Base-by-base conservation (phyloP, 2,329 filamentous ascomycete species). In the Dactylonectria macrodidyma region DNA sequence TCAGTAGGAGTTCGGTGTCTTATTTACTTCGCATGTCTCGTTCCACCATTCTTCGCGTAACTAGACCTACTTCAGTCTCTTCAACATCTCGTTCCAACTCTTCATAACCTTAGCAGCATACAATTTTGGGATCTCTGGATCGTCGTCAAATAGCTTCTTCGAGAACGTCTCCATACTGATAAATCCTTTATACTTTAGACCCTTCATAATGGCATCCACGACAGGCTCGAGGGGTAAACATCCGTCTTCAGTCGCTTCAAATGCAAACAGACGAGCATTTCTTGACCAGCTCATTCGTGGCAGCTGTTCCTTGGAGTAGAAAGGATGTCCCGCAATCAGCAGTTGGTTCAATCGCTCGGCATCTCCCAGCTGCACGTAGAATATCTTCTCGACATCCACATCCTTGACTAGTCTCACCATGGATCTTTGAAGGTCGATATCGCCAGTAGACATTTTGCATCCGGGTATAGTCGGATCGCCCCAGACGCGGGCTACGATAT, bases 331-430 rank as follows among this genome's bases (percentile, higher is more conserved):
- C 3, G 84, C 87, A 78, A 65, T 36, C 6, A 94, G 78, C 0
- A 92, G 91, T 19, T 80, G 73, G 0, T 78, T 75, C 10, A 94
- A 82, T 5, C 86, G 82, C 77, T 93, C 91, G 1, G 89, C 92
- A 75, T 95, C 92, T 10, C 92, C 92, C 10, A 94, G 85, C 77
- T 95, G 93, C 5, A 95, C 85, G 76, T 92, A 93, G 74, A 93
- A 93, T 1, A 95, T 84, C 78, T 92, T 93, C 51, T 81, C 78
- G 6, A 88, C 82, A 70, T 93, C 88, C 14, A 94, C 81, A 0
- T 80, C 81, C 2, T 81, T 70, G 1, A 89, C 79, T 11, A 93
- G 80, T 5, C 85, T 81, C 41, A 81, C 76, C 47, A 93, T 79
- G 0, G 89, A 91, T 1, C 81, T 81, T 8, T 79, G 77, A 2